Conservation (phyloP, 208 protist genomes). For the Trypanosoma platydactyli region DNA sequence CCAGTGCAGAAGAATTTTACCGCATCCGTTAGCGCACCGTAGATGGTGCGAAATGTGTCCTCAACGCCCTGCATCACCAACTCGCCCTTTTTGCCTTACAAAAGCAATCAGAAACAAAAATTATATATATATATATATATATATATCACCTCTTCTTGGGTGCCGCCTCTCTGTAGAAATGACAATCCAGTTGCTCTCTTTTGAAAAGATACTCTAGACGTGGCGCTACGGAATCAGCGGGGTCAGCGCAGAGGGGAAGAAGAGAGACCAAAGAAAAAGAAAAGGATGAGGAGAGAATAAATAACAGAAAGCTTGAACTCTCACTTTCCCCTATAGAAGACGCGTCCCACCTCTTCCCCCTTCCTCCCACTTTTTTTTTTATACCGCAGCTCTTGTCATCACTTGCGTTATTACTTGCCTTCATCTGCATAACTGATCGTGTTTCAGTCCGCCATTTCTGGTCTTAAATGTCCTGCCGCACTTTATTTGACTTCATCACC, state of each 20-base stretch:
- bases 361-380: no score
- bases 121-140: not conserved
- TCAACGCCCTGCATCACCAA: conserved; percentile 16
- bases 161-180: no score
- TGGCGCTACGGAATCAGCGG: no score
- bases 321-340: no score
- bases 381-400: not conserved
- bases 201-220: no score
- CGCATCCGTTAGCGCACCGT: conserved; percentile 14
- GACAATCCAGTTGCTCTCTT: no score
- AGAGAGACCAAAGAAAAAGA: conserved; percentile 10
- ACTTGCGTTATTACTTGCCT: no score
- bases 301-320: not conserved
- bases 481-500: not conserved
- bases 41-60: conserved; percentile 17
- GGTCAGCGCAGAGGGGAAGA: not conserved
- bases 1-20: conserved; percentile 21
- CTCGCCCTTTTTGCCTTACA: not conserved
- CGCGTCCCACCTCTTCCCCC: no score
- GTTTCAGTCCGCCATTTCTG: not conserved
- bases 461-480: not conserved
- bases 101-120: not conserved
- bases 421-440: no score
- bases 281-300: conserved; percentile 1
- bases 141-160: no score